Percentiles rank a stretch among this genome's conserved stretches.
phyloP scores from a whole-genome alignment of 352 stramenopile species.

The Phytopythium aichiense region DNA sequence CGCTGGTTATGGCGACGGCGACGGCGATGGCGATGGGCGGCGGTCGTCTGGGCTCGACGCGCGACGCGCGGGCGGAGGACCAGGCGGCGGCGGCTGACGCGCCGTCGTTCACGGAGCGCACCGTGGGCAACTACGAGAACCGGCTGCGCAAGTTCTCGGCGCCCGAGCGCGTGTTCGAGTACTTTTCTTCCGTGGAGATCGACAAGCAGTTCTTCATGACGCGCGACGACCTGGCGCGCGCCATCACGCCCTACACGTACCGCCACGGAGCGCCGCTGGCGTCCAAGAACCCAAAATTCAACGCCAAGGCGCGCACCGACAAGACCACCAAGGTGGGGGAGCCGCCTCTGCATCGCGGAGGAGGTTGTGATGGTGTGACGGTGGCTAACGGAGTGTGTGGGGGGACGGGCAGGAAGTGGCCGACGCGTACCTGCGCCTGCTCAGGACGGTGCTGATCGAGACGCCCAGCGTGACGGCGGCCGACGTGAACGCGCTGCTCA shows the following conservation, averaged over 20 bases:
- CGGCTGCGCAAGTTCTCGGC: constrained; percentile 79
- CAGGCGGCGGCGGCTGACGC: background rate
- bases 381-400: background rate
- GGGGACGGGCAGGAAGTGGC: constrained; percentile 24
- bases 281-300: constrained; percentile 85
- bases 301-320: constrained; percentile 43
- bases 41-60: constrained; percentile 6
- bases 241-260: constrained; percentile 82
- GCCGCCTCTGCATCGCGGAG: background rate
- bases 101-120: constrained; percentile 69
- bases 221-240: constrained; percentile 70
- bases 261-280: constrained; percentile 60
- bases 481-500: constrained; percentile 51
- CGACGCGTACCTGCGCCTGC: constrained; percentile 42
- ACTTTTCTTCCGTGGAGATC: constrained; percentile 86
- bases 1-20: constrained; percentile 5
- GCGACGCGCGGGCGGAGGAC: constrained; percentile 17
- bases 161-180: constrained; percentile 88
- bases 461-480: constrained; percentile 32
- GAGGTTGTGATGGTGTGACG: background rate
- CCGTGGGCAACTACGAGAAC: constrained; percentile 88
- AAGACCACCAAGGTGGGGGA: constrained; percentile 40
- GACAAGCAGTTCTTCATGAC: constrained; percentile 85
- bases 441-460: constrained; percentile 59
- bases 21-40: constrained; percentile 5